These are phyloP conservation scores for Calonectria pseudoreteaudii DNA, from an alignment of 2,329 filamentous ascomycete genomes.

Conservation along the genomic window DNA sequence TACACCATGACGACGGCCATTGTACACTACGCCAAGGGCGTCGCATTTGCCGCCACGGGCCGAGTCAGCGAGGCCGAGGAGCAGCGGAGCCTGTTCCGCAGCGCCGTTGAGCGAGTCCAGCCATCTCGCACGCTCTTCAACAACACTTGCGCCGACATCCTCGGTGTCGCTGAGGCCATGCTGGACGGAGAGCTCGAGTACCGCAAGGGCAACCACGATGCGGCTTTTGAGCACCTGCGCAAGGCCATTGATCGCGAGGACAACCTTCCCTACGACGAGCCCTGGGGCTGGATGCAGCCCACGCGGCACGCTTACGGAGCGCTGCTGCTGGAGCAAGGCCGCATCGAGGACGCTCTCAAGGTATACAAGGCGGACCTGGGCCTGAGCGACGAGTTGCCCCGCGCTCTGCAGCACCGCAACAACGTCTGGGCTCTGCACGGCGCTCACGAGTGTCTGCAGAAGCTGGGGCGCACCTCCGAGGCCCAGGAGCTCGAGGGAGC, in stretches of 20 bases:
- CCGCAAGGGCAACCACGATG: slow-evolving; percentile 67
- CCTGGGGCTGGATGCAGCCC: slow-evolving; percentile 85
- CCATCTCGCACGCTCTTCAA: slow-evolving; percentile 65
- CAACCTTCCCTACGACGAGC: slow-evolving; percentile 75
- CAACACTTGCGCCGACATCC: slow-evolving; percentile 62
- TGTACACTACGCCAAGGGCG: slow-evolving; percentile 74
- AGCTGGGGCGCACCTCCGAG: slow-evolving; percentile 56
- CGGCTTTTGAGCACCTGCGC: slow-evolving; percentile 70
- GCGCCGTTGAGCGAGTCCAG: slow-evolving; percentile 65
- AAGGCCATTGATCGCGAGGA: slow-evolving; percentile 71
- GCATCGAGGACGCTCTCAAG: slow-evolving; percentile 63
- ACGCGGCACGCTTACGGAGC: slow-evolving; percentile 78
- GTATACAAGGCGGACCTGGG: slow-evolving; percentile 75
- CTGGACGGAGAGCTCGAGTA: slow-evolving; percentile 81
- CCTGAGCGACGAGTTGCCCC: slow-evolving; percentile 67
- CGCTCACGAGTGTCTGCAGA: slow-evolving; percentile 75
- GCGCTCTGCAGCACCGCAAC: slow-evolving; percentile 74
- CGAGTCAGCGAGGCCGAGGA: slow-evolving; percentile 65
- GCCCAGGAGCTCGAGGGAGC: slow-evolving; percentile 37
- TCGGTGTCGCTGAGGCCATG: slow-evolving; percentile 73
- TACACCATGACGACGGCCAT: slow-evolving; percentile 79
- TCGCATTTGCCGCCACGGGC: slow-evolving; percentile 73
- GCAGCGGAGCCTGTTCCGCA: slow-evolving; percentile 63
- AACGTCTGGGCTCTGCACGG: slow-evolving; percentile 84
- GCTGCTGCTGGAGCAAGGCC: slow-evolving; percentile 74